phyloP scores from a whole-genome alignment of 2,329 filamentous ascomycete genomes.

The Fulvia fulva region DNA sequence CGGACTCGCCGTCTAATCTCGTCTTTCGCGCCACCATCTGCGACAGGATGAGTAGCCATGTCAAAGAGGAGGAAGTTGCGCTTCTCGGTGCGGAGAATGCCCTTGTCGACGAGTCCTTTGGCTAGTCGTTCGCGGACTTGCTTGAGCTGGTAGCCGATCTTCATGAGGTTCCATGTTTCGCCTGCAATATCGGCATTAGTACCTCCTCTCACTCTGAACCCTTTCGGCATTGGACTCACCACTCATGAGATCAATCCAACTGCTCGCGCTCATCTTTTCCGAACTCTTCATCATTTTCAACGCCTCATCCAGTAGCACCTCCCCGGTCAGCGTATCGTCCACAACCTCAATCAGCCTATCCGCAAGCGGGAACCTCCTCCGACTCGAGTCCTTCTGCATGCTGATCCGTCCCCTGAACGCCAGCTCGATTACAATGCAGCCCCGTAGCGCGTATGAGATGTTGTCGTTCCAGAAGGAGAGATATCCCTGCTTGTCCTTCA shows the following conservation, averaged over 20 bases:
- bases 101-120: slow-evolving; percentile 97
- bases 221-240: slow-evolving; percentile 55
- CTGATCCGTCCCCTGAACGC: slow-evolving; percentile 93
- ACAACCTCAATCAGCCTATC: slow-evolving; percentile 95
- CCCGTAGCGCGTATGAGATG: slow-evolving; percentile 94
- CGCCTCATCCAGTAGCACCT: slow-evolving; percentile 94
- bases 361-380: slow-evolving; percentile 85
- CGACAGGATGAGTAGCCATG: slow-evolving; percentile 98
- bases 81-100: slow-evolving; percentile 96
- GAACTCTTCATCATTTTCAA: slow-evolving; percentile 99
- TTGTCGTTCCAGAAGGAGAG: slow-evolving; percentile 99
- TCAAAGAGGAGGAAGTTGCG: slow-evolving; percentile 99
- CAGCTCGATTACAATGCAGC: slow-evolving; percentile 96
- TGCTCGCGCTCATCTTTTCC: slow-evolving; percentile 99
- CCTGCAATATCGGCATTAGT: slow-evolving; percentile 51
- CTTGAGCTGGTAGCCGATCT: slow-evolving; percentile 99
- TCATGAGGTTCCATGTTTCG: slow-evolving; percentile 99
- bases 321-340: slow-evolving; percentile 92
- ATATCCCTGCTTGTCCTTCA: slow-evolving; percentile 99
- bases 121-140: slow-evolving; percentile 96
- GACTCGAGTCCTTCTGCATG: slow-evolving; percentile 95
- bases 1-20: slow-evolving; percentile 91
- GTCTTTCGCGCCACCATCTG: slow-evolving; percentile 93
- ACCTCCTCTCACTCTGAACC: background rate
- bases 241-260: slow-evolving; percentile 98